A percentile compares a stretch with the other conserved stretches of the same genome.
Conservation (phyloP, 2,329 filamentous ascomycete species). For the Calonectria ilicicola region DNA sequence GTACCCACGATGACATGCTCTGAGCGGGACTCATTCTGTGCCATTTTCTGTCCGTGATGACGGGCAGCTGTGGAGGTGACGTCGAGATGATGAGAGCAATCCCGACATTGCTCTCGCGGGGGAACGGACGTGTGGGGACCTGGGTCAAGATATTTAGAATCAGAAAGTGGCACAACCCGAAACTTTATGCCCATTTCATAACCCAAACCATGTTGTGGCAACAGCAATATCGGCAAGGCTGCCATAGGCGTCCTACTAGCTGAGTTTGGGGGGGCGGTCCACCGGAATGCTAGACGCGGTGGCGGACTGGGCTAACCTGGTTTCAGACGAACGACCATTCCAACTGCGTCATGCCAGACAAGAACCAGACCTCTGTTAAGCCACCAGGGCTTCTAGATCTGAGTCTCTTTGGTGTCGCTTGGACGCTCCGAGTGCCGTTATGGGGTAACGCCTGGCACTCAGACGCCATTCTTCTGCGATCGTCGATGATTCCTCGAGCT, state of each 20-base stretch:
- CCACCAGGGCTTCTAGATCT: not conserved
- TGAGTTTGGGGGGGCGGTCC: not conserved
- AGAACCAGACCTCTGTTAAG: not conserved
- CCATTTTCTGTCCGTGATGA: not conserved
- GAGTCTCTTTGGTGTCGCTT: not conserved
- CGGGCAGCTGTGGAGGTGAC: not conserved
- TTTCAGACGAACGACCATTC: constrained; percentile 1
- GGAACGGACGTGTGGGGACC: not conserved
- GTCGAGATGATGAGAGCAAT: not conserved
- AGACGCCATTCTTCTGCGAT: not conserved
- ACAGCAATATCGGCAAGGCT: not conserved
- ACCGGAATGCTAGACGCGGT: constrained; percentile 1
- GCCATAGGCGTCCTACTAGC: not conserved
- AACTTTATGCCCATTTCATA: not conserved
- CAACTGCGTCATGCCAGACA: not conserved
- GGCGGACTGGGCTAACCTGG: not conserved
- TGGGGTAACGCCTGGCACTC: not conserved
- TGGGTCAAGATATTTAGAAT: not conserved
- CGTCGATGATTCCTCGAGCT: not conserved
- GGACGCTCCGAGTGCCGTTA: not conserved
- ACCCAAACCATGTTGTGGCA: not conserved
- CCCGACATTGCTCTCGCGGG: not conserved
- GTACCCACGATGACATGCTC: not conserved
- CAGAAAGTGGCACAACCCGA: not conserved
- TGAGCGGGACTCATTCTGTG: not conserved